Evolutionary conservation across 1,139 yeast genomes (phyloP).

Genomic region (Magnusiomyces ingens): DNA sequence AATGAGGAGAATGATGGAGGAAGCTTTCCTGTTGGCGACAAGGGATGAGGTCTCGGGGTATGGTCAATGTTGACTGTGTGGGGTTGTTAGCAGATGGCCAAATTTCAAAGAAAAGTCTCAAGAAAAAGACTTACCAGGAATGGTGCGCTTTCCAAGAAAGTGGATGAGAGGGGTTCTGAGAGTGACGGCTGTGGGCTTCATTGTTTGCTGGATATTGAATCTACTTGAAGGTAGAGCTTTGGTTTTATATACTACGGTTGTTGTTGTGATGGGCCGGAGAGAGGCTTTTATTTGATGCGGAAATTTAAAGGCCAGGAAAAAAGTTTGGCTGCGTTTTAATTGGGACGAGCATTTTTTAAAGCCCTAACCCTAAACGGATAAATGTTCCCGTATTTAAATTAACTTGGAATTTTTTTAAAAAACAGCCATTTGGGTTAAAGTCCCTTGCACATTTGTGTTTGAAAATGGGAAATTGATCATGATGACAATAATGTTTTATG

Average conservation of each 20-base stretch:
- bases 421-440: too few relatives aligned
- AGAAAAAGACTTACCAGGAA: constrained; percentile 18
- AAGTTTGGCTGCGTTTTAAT: not conserved
- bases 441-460: too few relatives aligned
- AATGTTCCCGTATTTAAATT: too few relatives aligned
- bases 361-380: too few relatives aligned
- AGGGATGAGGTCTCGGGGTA: constrained; percentile 42
- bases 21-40: constrained; percentile 40
- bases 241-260: too few relatives aligned
- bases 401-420: too few relatives aligned
- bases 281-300: not conserved
- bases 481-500: too few relatives aligned
- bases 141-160: constrained; percentile 36
- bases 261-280: not conserved
- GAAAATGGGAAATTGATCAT: too few relatives aligned
- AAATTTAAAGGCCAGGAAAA: not conserved
- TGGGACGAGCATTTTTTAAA: too few relatives aligned
- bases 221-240: not conserved
- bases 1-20: constrained; percentile 41
- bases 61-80: constrained; percentile 29
- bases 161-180: constrained; percentile 35
- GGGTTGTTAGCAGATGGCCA: constrained; percentile 8
- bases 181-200: constrained; percentile 28
- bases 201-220: constrained; percentile 11
- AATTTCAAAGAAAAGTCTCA: not conserved